phyloP scores from a whole-genome alignment of 345 rosid species.

The Eucalyptus cloeziana region DNA sequence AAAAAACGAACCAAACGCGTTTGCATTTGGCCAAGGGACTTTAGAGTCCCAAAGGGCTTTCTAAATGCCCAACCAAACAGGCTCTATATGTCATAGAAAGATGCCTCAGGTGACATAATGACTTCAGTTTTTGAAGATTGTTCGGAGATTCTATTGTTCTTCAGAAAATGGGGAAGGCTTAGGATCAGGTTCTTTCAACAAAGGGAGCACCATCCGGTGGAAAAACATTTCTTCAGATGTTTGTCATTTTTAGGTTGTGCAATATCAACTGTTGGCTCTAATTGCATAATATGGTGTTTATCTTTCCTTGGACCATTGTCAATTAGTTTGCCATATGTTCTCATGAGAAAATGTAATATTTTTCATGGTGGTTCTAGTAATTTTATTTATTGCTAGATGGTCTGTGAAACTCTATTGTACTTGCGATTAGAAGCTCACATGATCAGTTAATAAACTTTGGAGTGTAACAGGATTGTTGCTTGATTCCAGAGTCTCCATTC shows the following conservation, averaged over 20 bases:
- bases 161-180: not conserved
- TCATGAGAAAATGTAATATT: not conserved
- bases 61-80: too few relatives aligned
- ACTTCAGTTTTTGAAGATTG: not conserved
- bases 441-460: not conserved
- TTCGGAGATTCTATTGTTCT: not conserved
- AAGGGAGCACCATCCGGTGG: not conserved
- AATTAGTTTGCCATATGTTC: not conserved
- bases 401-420: not conserved
- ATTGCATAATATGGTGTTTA: not conserved
- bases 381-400: not conserved
- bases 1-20: too few relatives aligned
- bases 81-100: not conserved
- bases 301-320: not conserved
- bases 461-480: conserved; percentile 84
- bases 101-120: not conserved
- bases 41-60: too few relatives aligned
- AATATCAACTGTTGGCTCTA: not conserved
- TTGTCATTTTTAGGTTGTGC: not conserved
- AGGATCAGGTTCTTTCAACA: not conserved
- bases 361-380: not conserved
- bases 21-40: too few relatives aligned
- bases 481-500: conserved; percentile 95
- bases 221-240: not conserved
- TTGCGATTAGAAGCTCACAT: not conserved